Conservation (phyloP, 1,139 yeast species). For the Groenewaldozyma auringiensis region DNA sequence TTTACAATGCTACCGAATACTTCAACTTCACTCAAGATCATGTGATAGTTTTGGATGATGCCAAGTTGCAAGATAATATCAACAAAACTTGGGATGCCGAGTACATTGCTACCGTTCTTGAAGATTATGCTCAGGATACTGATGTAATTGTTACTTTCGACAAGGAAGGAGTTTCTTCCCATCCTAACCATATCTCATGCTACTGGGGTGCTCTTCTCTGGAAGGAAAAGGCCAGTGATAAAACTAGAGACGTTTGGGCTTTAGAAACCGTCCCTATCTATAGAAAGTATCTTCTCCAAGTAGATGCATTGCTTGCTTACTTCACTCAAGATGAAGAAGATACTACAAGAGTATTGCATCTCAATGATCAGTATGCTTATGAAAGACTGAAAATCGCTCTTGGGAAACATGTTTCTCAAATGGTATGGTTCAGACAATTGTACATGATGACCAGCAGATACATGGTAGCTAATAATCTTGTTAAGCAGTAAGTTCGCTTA, state of each 20-base stretch:
- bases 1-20: constrained; percentile 47
- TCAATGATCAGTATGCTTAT: constrained; percentile 10
- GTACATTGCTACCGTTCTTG: constrained; percentile 34
- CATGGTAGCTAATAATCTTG: constrained; percentile 61
- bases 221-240: constrained; percentile 15
- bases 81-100: constrained; percentile 53
- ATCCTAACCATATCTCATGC: constrained; percentile 73
- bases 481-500: constrained; percentile 16
- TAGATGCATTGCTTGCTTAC: constrained; percentile 27
- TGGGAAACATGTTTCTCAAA: constrained; percentile 81
- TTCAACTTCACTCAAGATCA: constrained; percentile 37
- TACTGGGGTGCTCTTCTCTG: constrained; percentile 46
- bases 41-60: constrained; percentile 43
- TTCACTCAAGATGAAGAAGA: constrained; percentile 3
- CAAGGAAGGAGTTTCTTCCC: constrained; percentile 71
- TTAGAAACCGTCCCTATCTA: constrained; percentile 33
- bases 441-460: constrained; percentile 77
- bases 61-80: constrained; percentile 60
- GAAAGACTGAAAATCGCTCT: constrained; percentile 15
- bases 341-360: constrained; percentile 2
- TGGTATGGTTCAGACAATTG: constrained; percentile 92
- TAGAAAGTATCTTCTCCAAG: constrained; percentile 30
- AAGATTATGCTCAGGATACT: constrained; percentile 21
- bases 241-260: constrained; percentile 22
- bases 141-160: constrained; percentile 73